Base-by-base conservation (phyloP, 306 rosid genomes). In the Sicyos baderoa region DNA sequence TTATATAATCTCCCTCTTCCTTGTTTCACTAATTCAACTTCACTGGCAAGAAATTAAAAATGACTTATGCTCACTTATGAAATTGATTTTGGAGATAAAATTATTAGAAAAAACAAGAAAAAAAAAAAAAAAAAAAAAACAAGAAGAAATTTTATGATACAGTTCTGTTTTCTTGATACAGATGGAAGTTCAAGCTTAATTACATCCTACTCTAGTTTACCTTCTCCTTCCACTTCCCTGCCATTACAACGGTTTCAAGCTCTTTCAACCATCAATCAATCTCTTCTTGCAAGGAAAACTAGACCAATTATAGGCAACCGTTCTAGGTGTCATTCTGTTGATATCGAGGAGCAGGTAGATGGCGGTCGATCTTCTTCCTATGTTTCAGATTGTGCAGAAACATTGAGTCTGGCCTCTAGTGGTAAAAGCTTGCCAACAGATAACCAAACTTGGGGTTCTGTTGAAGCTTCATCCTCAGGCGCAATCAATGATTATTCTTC, bases 241-340 rank as follows among this genome's bases (percentile, higher is more conserved):
- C 76, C 95, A 50, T 71, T 84, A 40, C 97, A 90, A 76, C 78
- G 92, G 61, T 90, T 80, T 82, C 97, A 86, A 68, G 96, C 99
- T 62, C 97, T 94, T 69, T 54, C 91, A 35, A 72, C 76, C 69
- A 83, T 90, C 67, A 94, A 90, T 70, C 84, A 87, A 74, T 49
- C 76, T 52, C 83, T 86, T 70, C 71, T 84, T 9, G 74, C 50
- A 59, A 76, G 86, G 63, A 76, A 59, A 70, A 7, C 72, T 16
- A 58, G 82, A 75, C 69, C 77, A 53, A 11, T 57, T 73, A 86
- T 78, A 55, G 40, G 68, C 68, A 48, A 27, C 49, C 93, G 77
- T 70, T 79, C 86, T 71, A 81, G 84, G 70, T 61, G 73, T 53
- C 85, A 79, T 29, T 86, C 97, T 71, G n/a, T 84, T 52, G 91